Evolutionary conservation across 129 eudicot genomes (phyloP).

Genomic region (Tanacetum coccineum): DNA sequence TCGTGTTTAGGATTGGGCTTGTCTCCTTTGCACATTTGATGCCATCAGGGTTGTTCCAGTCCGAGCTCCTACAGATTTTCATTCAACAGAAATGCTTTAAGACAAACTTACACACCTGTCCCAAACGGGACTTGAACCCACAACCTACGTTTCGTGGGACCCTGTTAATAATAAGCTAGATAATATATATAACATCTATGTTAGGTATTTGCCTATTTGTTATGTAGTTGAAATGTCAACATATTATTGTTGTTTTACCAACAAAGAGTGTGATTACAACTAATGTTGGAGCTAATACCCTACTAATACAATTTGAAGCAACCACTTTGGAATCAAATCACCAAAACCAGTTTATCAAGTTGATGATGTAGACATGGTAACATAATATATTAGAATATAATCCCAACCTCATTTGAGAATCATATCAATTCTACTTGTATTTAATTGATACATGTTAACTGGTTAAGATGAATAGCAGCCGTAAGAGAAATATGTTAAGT

Average conservation of each 20-base stretch:
- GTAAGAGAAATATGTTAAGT: no score
- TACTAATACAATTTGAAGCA: background rate
- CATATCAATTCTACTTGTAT: no score
- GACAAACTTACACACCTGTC: background rate
- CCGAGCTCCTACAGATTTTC: conserved; percentile 56
- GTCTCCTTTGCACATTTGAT: conserved; percentile 85
- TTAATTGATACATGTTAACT: no score
- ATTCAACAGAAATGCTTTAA: background rate
- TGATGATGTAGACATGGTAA: background rate
- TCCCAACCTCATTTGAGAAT: no score
- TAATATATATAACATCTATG: background rate
- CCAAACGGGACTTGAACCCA: no score
- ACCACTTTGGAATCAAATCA: conserved; percentile 1
- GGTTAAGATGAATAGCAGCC: no score
- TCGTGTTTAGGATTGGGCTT: conserved; percentile 57
- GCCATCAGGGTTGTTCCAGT: conserved; percentile 80
- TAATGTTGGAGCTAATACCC: conserved; percentile 6
- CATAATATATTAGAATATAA: background rate
- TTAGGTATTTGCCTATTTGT: background rate
- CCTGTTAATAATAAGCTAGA: no score
- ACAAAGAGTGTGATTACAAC: conserved; percentile 8
- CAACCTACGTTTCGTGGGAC: no score
- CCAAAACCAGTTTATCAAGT: background rate
- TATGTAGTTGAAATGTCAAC: conserved; percentile 3
- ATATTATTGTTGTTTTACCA: conserved; percentile 14